Conservation (phyloP, 2,329 filamentous ascomycete species). For the Fusarium scirpi region DNA sequence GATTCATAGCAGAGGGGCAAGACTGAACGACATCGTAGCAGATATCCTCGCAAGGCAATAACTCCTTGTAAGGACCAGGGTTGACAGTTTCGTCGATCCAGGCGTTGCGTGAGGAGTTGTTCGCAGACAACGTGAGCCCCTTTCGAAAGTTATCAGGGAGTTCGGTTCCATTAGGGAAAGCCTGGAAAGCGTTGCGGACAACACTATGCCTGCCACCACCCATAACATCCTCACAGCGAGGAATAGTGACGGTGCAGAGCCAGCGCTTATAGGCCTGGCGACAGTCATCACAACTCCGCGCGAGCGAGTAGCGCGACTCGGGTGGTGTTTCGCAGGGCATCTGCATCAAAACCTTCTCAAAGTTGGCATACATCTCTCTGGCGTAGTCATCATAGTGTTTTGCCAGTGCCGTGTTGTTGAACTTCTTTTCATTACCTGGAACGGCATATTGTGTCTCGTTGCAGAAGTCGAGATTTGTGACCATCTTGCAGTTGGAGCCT, state of each 20-base stretch:
- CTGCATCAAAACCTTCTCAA: constrained; percentile 84
- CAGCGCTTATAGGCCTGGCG: constrained; percentile 86
- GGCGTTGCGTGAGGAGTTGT: constrained; percentile 71
- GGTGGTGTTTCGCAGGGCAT: constrained; percentile 83
- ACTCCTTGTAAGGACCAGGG: constrained; percentile 93
- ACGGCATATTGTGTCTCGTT: constrained; percentile 90
- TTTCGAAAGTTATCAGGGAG: constrained; percentile 55
- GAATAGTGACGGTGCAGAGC: constrained; percentile 94
- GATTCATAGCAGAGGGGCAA: constrained; percentile 82
- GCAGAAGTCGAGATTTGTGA: constrained; percentile 91
- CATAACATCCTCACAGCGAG: constrained; percentile 88
- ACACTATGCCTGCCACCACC: constrained; percentile 60
- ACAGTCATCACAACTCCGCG: constrained; percentile 81
- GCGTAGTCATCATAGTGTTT: constrained; percentile 84
- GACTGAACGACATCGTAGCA: constrained; percentile 88
- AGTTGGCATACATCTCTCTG: constrained; percentile 76
- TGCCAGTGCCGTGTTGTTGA: constrained; percentile 72
- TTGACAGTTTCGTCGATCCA: constrained; percentile 77
- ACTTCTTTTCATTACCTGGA: constrained; percentile 77
- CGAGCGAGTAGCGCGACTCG: constrained; percentile 84
- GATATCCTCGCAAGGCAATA: constrained; percentile 87
- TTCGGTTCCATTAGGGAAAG: constrained; percentile 76
- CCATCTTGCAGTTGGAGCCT: constrained; percentile 85
- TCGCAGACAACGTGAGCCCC: constrained; percentile 41
- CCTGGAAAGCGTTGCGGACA: constrained; percentile 75